Percentiles rank a stretch among this genome's conserved stretches.
Evolutionary conservation across 2,329 filamentous ascomycete species (phyloP).

Genomic region (Epichloe sibirici): DNA sequence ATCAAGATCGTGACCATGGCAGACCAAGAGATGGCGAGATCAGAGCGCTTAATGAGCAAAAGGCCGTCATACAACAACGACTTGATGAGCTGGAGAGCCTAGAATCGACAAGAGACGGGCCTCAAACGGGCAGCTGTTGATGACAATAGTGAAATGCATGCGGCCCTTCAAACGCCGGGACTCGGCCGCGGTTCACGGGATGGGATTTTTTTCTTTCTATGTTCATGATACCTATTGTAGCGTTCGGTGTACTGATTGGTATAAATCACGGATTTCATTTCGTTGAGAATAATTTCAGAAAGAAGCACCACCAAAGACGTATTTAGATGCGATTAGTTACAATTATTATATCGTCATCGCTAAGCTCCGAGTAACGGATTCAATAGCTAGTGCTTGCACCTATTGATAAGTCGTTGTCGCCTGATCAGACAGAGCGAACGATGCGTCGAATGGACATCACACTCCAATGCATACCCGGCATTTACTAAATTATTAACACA

Average conservation of each 20-base stretch:
- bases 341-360: no score
- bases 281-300: neutral
- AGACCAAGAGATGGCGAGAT: slow-evolving; percentile 19
- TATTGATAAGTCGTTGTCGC: no score
- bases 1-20: slow-evolving; percentile 12
- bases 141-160: neutral
- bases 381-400: no score
- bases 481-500: no score
- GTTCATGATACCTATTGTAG: slow-evolving; percentile 3
- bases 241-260: neutral
- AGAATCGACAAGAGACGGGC: neutral
- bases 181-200: neutral
- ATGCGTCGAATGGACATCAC: no score
- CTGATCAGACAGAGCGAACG: no score
- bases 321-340: no score
- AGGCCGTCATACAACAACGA: slow-evolving; percentile 22
- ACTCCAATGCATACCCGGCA: no score
- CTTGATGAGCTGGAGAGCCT: slow-evolving; percentile 20
- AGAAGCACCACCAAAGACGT: neutral
- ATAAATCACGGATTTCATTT: neutral
- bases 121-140: neutral
- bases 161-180: neutral
- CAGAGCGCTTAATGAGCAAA: slow-evolving; percentile 20
- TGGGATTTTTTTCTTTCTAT: neutral
- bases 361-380: no score